Evolutionary conservation across 2,329 filamentous ascomycete genomes (phyloP).

Genomic region (Blastomyces parvus): DNA sequence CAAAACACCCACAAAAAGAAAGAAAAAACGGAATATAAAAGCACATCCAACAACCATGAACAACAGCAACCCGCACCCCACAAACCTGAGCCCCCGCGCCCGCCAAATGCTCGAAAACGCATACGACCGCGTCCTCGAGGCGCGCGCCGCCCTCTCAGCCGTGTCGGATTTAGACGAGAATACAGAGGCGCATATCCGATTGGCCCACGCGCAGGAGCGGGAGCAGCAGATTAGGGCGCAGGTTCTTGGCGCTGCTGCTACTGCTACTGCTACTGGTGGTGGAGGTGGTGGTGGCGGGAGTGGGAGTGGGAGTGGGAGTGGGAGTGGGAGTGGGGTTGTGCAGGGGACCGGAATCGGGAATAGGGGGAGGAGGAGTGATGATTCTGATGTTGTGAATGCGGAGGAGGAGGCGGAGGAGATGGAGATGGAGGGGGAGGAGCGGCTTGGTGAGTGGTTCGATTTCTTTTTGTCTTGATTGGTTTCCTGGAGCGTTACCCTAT

Average conservation of each 20-base stretch:
- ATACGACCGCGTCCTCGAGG: background rate
- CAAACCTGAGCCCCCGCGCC: background rate
- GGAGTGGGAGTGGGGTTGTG: background rate
- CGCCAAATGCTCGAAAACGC: background rate
- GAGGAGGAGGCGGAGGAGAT: background rate
- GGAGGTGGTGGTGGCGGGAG: background rate
- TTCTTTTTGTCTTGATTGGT: no score
- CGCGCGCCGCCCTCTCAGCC: background rate
- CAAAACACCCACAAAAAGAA: no score
- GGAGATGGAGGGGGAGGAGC: background rate
- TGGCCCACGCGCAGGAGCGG: background rate
- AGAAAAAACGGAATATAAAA: background rate
- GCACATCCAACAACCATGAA: background rate
- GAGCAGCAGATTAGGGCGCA: background rate
- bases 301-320: no score
- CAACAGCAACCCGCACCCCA: background rate
- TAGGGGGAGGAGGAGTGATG: background rate
- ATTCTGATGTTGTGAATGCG: background rate
- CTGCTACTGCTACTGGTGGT: no score
- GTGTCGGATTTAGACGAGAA: background rate
- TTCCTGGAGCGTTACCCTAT: no score
- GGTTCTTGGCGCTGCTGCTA: background rate
- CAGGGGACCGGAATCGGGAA: background rate
- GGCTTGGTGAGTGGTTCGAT: background rate
- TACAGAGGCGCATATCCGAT: background rate